Evolutionary conservation across 441 rosid genomes (phyloP), one percentile per base, ranked within the genome.

Genomic region (Aquilaria agallochum): DNA sequence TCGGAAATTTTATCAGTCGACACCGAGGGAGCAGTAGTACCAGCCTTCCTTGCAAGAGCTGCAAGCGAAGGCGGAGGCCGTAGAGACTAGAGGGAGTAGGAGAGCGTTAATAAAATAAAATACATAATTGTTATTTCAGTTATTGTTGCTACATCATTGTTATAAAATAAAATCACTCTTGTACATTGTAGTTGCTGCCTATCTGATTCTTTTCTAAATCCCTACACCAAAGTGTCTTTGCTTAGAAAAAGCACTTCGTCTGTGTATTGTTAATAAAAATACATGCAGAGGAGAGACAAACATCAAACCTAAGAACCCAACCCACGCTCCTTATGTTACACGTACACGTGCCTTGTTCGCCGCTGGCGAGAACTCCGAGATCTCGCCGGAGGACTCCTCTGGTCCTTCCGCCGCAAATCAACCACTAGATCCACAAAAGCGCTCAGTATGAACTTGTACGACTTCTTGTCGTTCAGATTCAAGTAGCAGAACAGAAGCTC

Each of bases 41-140:
- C 99, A 95, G 90, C 88, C 96, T 75, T 88, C 89, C 73, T 89
- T 95, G 92, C 99, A 91, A 57, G 97, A 91, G 14, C 92, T 97
- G 76, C 89, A 94, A 32, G 95, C 76, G 71, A 84, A 91, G 74
- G 82, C 85, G 73, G 81, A 79, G 58, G 82, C 74, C 0, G 68
- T 15, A 1, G 79, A 72, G 48, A 61, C 27, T 20, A 20, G 27
- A 20, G 27, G 69, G 59, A 72, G 62, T 36, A 75, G 67, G 61
- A 69, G 59, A 76, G 75, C 68, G 88, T 96, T 80, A 20, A 20
- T 20, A 20, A 20, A 20, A 20, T 20, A 20, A 20, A 20, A 20
- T 20, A 20, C 27, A 20, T 20, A 20, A 20, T 20, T 20, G 27
- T 20, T 20, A 20, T 20, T 20, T 20, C 27, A 20, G 27, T 20